Evolutionary conservation across 345 rosid genomes (phyloP).

Genomic region (Isatis tinctoria): DNA sequence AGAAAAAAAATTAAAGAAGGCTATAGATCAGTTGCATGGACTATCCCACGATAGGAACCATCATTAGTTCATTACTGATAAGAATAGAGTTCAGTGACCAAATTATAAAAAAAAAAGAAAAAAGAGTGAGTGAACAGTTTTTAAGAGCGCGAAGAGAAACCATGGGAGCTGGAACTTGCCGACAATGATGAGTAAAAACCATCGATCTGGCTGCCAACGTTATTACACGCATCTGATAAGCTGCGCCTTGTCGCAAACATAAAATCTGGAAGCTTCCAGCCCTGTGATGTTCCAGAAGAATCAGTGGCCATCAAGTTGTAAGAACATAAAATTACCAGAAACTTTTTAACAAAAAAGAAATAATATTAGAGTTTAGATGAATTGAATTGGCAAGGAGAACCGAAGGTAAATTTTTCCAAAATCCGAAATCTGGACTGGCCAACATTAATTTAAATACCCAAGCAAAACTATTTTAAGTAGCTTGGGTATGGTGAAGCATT

Average conservation of each 20-base stretch:
- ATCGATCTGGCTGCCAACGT: conserved; percentile 71
- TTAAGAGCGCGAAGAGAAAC: not conserved
- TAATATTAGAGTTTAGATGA: not conserved
- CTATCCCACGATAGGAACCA: not conserved
- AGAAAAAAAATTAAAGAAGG: no score
- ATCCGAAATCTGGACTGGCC: not conserved
- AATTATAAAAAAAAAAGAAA: not conserved
- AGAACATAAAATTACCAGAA: not conserved
- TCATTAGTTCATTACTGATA: not conserved
- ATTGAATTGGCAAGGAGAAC: not conserved
- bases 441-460: not conserved
- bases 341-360: no score
- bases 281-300: conserved; percentile 40
- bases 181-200: conserved; percentile 64
- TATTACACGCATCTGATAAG: conserved; percentile 74
- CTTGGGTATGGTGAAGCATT: not conserved
- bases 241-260: conserved; percentile 90
- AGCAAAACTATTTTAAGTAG: not conserved
- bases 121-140: not conserved
- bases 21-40: not conserved
- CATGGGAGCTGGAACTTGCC: conserved; percentile 37
- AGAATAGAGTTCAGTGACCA: not conserved
- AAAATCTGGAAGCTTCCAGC: conserved; percentile 93
- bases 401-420: not conserved
- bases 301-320: not conserved